Evolutionary conservation across 495 filamentous ascomycete genomes (phyloP), one percentile per base, ranked within the genome.

Genomic region (Penicillium pancosmium): DNA sequence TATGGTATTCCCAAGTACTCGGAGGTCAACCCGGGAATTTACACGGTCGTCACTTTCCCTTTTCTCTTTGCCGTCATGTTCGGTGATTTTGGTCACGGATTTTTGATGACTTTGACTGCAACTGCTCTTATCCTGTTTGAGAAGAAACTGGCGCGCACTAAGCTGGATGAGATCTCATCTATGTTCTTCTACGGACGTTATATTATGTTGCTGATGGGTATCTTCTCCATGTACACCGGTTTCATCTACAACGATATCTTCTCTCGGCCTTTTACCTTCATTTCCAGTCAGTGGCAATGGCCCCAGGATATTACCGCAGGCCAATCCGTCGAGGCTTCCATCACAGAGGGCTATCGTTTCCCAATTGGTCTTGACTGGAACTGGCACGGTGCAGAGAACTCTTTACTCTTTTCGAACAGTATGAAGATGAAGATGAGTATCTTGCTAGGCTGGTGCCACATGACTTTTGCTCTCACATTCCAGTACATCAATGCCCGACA

Each of bases 401-500:
- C 92, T 54, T 78, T 99, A 31, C 81, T 98, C 21, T 99, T 98
- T 78, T 85, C 84, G 62, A 98, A 99, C 87, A 93, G 89, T 75
- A 92, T 93, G 84, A 99, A 99, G 86, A 98, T 99, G 94, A 99
- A 99, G 82, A 89, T 98, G 72, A 92, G 89, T 80, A 95, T 99
- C 68, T 79, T 97, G 57, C 79, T 99, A 64, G 94, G 94, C 51
- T 99, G 94, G 94, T 82, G 83, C 59, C 93, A 98, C 75, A 98
- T 98, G 94, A 98, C 94, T 12, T 98, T 94, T 72, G 97, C 95
- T 40, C 86, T 99, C 56, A 91, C 89, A 79, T 86, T 96, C 60
- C 91, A 95, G 38, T 92, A 89, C 70, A 82, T 96, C 80, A 99
- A 99, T 64, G 91, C 91, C 47, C 87, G 90, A 16, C 90, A 96